Percentiles rank a stretch among this genome's conserved stretches.
Evolutionary conservation across 1,284 basidiomycete species (phyloP).

Genomic region (Pterulicium gracile): DNA sequence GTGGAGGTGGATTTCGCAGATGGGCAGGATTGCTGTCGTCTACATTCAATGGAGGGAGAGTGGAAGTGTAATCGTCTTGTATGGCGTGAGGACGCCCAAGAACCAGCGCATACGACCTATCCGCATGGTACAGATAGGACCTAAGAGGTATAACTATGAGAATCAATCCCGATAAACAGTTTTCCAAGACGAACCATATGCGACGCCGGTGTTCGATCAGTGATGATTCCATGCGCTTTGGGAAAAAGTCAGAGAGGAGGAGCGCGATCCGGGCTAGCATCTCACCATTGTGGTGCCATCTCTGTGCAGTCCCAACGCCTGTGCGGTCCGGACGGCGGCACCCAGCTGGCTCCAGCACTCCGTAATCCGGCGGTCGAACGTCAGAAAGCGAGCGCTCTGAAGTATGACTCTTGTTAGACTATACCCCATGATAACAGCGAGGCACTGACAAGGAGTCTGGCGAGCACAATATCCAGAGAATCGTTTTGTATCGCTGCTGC

Average conservation of each 20-base stretch:
- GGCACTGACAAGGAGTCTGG: conserved; percentile 64
- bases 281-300: conserved; percentile 81
- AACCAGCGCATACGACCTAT: conserved; percentile 86
- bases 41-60: conserved; percentile 74
- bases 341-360: conserved; percentile 96
- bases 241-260: too few relatives aligned
- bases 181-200: conserved; percentile 55
- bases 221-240: conserved; percentile 68
- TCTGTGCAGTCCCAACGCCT: conserved; percentile 87
- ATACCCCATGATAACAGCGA: conserved; percentile 4
- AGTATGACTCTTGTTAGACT: conserved; percentile 12
- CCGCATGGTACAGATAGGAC: conserved; percentile 89
- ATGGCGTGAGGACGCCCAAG: conserved; percentile 85
- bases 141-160: conserved; percentile 23
- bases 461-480: conserved; percentile 82
- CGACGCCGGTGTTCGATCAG: conserved; percentile 85
- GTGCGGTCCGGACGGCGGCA: conserved; percentile 86
- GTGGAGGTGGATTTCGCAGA: conserved; percentile 36
- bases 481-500: conserved; percentile 88
- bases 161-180: conserved; percentile 4
- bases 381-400: conserved; percentile 84
- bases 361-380: conserved; percentile 79
- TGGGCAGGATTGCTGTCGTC: conserved; percentile 46
- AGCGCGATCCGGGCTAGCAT: conserved; percentile 6
- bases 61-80: conserved; percentile 80